Base-by-base conservation (phyloP, 768 basidiomycete genomes). In the Russula abietina region DNA sequence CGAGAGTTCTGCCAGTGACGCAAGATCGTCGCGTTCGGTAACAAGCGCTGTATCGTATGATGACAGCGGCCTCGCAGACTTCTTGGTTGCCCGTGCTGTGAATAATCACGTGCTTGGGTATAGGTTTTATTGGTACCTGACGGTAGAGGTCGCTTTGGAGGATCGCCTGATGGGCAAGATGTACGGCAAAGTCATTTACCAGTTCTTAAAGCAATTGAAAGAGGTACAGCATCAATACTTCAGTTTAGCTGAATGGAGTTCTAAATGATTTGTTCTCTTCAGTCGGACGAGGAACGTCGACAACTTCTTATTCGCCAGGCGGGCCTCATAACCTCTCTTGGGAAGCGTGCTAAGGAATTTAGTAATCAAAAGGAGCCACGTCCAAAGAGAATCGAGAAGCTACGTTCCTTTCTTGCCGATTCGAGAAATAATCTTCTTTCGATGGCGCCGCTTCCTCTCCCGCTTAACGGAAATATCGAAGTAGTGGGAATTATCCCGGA, bases 341-440 rank as follows among this genome's bases (percentile, higher is more conserved):
- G 89, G 0, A 87, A 88, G 64, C 85, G 90, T 32, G 94, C 97
- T 0, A 85, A 85, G 65, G 93, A 98, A 63, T 79, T 98, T 1
- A 86, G 93, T 28, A 85, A 81, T 7, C 93, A 90, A 0, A 98
- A 98, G 71, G 96, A 98, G 70, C 84, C 91, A 3, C 83, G 96
- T 9, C 93, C 92, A 12, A 98, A 96, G 80, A 98, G 98, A 79
- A 98, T 98, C 67, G 96, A 98, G 68, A 95, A 94, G 70, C 79
- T 99, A 8, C 88, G 90, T n/a, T 79, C 87, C 0, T 83, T 87
- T 68, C 81, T 99, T 54, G 82, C 83, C 4, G 96, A 98, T 70
- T 79, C 88, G 2, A 95, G 94, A 77, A 88, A 91, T 70, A 85
- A 83, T 41, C 82, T 98, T n/a, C 77, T 84, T 10, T 82, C 85